Evolutionary conservation across 1,284 basidiomycete species (phyloP), one percentile per base, ranked within the genome.

Genomic region (Ganoderma resinaceum): DNA sequence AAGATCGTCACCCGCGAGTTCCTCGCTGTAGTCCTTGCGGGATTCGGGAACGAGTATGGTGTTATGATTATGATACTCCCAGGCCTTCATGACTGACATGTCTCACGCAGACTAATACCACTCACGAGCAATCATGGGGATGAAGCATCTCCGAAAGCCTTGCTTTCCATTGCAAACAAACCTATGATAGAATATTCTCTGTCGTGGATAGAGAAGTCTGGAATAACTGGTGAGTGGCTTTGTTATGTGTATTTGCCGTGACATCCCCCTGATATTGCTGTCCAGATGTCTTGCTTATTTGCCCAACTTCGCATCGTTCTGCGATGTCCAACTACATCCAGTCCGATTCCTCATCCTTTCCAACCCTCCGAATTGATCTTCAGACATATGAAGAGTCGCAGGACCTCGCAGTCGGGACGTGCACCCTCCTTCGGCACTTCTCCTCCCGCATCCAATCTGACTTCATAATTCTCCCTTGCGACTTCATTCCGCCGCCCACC

Each of bases 391-490:
- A 94, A 64, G 91, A 94, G 75, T 85, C 89, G 3, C 85, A 85
- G 52, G 90, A 91, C 43, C 80, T 85, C 14, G 84, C 84, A 59
- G 83, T 84, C 4, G 93, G 93, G 53, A 94, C 93, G 2, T 91
- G 91, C 71, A 83, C 86, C 35, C 82, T 94, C 43, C 85, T 95
- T 65, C 84, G 87, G 53, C 88, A 92, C 76, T 92, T 94, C 76
- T 84, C 91, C 2, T 80, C 76, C 61, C 88, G 90, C 61, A 93
- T 95, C 68, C 82, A 86, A 66, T 87, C 90, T 75, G 96, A 98
- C 80, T 96, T 98, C 79, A 87, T 98, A 52, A 80, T 98, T n/a
- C 85, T 97, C 1, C 93, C 96, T 1, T 97, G 95, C 79, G 96
- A 98, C 80, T 92, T 98, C 65, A 86, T 96, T 23, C 91, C 95